Evolutionary conservation across 106 monocot genomes (phyloP), one percentile per base, ranked within the genome.

Genomic region (Apostasia ramifera): DNA sequence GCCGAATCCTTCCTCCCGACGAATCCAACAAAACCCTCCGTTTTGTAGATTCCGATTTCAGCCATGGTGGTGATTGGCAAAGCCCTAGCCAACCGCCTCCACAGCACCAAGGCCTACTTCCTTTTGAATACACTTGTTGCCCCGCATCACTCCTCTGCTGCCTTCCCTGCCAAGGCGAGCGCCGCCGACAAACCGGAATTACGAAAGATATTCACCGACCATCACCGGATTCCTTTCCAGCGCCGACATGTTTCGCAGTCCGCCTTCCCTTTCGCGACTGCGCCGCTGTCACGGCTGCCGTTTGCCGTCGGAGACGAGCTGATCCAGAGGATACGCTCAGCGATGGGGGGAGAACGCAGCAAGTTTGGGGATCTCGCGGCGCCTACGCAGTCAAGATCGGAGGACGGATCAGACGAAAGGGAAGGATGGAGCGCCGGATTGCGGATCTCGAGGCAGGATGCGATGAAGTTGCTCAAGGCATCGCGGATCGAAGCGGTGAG

Each of bases 401-500:
- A 41, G 26, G 1, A 59, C 8, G 7, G 40, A 59, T 5, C 52
- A 0, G 1, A 8, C 2, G 59, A 41, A 59, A 40, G 59, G 10
- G 10, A 1, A 59, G 9, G 2, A 2, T 59, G 9, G 1, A 50
- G 8, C 50, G 58, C 3, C 46, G 48, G 1, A n/a, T 46, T n/a
- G 52, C 39, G 38, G 48, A 69, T 89, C 1, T 73, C 93, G 40
- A 72, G 81, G 61, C 78, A 74, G 58, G 85, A 81, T 68, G 72
- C 77, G 40, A 82, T 71, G 79, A 90, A 94, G 74, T 81, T 84
- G 73, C 51, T 79, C 53, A 55, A 80, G 60, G 76, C 78, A 1
- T 78, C 84, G 8, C 71, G 70, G 67, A 77, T 81, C 76, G 90
- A 90, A 69, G 80, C 68, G 15, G 87, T 71, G 57, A 70, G 81